Evolutionary conservation across 2,329 filamentous ascomycete species (phyloP).

Genomic region (Scedosporium boydii): DNA sequence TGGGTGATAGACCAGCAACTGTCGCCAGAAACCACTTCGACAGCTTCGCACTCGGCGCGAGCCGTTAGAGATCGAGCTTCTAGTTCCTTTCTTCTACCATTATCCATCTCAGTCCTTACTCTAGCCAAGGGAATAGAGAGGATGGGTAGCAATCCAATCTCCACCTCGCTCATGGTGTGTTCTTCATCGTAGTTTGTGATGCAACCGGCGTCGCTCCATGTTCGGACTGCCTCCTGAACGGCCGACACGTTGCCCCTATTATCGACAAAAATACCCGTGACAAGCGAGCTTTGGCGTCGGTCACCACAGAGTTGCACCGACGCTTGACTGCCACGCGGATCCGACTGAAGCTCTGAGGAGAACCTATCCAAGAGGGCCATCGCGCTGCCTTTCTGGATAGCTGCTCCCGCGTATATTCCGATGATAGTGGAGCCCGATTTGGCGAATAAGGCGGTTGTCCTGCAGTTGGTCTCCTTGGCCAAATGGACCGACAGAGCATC

Average conservation of each 20-base stretch:
- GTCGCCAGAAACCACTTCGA: constrained; percentile 25
- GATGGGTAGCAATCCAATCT: not conserved
- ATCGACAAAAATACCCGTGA: not conserved
- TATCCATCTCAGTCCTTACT: not conserved
- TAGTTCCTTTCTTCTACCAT: not conserved
- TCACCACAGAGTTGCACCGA: not conserved
- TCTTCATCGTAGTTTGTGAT: not conserved
- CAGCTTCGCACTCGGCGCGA: constrained; percentile 14
- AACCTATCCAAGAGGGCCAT: not conserved
- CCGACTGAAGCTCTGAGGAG: not conserved
- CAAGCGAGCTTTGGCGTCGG: not conserved
- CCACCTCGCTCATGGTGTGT: not conserved
- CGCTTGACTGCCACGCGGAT: not conserved
- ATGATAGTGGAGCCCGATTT: not conserved
- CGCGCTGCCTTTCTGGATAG: not conserved
- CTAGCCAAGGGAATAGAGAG: not conserved
- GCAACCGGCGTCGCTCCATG: not conserved
- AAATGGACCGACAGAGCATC: not conserved
- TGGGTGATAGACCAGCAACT: constrained; percentile 25
- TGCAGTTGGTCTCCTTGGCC: not conserved
- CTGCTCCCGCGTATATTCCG: not conserved
- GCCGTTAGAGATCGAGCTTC: not conserved
- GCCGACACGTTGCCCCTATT: not conserved
- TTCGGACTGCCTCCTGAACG: not conserved
- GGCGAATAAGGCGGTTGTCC: not conserved